Base-by-base conservation (phyloP, 257 asterid species). In the Plantago ovata region DNA sequence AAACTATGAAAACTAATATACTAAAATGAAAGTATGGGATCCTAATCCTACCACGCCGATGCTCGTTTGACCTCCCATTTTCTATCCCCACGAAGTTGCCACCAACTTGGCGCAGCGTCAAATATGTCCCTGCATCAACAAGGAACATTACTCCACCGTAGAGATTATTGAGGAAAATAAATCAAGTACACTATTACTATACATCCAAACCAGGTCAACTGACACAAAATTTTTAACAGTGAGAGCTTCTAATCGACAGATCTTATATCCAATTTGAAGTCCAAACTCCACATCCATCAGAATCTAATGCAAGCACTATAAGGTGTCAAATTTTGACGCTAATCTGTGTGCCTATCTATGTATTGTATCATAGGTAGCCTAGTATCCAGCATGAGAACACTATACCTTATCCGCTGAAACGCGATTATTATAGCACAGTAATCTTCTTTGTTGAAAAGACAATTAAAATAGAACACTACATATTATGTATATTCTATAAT, bases 11-110 rank as follows among this genome's bases (percentile, higher is more conserved):
- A 56, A 24, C n/a, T 24, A 33, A 58, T 8, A 50, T 36, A 48
- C 13, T 13, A 55, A 44, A 52, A 54, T 36, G n/a, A 20, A 65
- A 45, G 8, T 16, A 60, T 16, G 53, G 59, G n/a, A n/a, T 55
- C 68, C 19, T 84, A 4, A 73, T 82, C 93, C 71, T 48, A n/a
- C n/a, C n/a, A n/a, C n/a, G n/a, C n/a, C n/a, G n/a, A n/a, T 78
- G 78, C 72, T 73, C 61, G 9, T 28, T 74, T 70, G 16, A 60
- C 70, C 77, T 58, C 72, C 79, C 92, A 83, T 85, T 51, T 47
- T 60, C 59, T 71, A 71, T 60, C 60, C 72, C 65, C 62, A 62
- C 53, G 63, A 60, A 63, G 50, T 62, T 63, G 45, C 51, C 23
- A 46, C 51, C 23, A 63, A 74, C 20, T 19, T 12, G 60, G 57